These are phyloP conservation scores for Triangularia verruculosa DNA, from an alignment of 2,329 filamentous ascomycete species.

Conservation along the genomic window DNA sequence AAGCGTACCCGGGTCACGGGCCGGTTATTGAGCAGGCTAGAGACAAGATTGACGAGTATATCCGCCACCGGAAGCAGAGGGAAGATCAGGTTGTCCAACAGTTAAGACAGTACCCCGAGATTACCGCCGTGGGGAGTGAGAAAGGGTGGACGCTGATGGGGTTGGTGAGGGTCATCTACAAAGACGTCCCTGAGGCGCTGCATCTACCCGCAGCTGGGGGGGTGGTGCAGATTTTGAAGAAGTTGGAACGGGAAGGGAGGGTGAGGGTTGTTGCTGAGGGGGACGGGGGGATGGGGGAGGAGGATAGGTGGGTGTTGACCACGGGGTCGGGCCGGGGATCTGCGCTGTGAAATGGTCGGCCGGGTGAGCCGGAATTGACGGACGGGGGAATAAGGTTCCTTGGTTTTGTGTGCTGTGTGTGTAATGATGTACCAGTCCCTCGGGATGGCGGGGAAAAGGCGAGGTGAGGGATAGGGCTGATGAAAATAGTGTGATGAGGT, in stretches of 20 bases:
- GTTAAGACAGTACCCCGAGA: conserved; percentile 36
- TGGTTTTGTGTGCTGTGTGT: neutral
- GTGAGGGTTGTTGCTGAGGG: conserved; percentile 44
- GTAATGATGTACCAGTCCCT: too few species aligned
- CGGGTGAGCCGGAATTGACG: neutral
- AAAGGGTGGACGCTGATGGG: conserved; percentile 67
- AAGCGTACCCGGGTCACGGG: conserved; percentile 87
- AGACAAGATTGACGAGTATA: conserved; percentile 75
- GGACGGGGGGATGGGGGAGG: neutral
- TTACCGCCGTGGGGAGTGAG: neutral
- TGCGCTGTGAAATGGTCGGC: neutral
- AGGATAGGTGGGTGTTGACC: neutral
- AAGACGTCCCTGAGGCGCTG: conserved; percentile 70
- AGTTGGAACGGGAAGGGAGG: conserved; percentile 72
- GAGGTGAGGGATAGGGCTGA: neutral
- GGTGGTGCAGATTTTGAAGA: conserved; percentile 73
- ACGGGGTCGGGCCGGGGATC: neutral
- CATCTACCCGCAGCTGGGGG: conserved; percentile 74
- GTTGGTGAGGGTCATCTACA: conserved; percentile 85
- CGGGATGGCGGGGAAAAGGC: neutral
- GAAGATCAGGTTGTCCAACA: conserved; percentile 74
- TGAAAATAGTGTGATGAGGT: neutral
- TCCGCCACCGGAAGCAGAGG: conserved; percentile 72
- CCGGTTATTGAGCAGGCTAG: conserved; percentile 70
- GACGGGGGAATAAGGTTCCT: neutral